A percentile compares a stretch with the other conserved stretches of the same genome.
These are phyloP conservation scores for Zygotorulaspora mrakii DNA, from an alignment of 1,139 yeast genomes.

Conservation along the genomic window DNA sequence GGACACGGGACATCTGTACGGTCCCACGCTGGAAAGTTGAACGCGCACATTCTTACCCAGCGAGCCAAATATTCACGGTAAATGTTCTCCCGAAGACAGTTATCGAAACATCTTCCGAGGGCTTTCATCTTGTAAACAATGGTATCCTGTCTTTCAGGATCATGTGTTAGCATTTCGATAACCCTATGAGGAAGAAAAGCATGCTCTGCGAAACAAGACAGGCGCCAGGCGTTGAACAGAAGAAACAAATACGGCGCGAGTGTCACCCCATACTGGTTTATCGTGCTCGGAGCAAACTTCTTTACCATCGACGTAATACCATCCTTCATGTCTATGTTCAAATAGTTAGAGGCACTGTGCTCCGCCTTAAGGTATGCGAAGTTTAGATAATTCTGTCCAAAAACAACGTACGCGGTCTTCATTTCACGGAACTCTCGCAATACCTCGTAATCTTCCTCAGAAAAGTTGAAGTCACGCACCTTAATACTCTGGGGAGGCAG, in stretches of 20 bases:
- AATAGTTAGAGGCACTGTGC: not conserved
- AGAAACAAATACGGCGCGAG: slow-evolving; percentile 1
- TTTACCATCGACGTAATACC: slow-evolving; percentile 4
- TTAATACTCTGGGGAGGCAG: not conserved
- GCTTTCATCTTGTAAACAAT: not conserved
- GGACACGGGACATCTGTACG: slow-evolving; percentile 2
- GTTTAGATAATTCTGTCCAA: slow-evolving; percentile 3
- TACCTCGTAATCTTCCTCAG: slow-evolving; percentile 1
- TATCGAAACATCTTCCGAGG: not conserved
- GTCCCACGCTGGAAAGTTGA: slow-evolving; percentile 3
- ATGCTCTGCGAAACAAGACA: not conserved
- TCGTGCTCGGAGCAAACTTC: slow-evolving; percentile 1
- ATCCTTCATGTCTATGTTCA: not conserved
- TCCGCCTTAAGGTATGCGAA: slow-evolving; percentile 1
- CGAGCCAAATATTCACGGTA: slow-evolving; percentile 3
- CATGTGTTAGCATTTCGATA: not conserved
- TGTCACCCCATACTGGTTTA: not conserved
- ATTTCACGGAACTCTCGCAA: not conserved
- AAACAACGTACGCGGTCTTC: slow-evolving; percentile 1
- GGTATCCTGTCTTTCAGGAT: not conserved
- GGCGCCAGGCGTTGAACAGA: not conserved
- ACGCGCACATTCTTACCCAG: slow-evolving; percentile 5
- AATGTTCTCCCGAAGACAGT: not conserved
- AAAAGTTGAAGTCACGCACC: slow-evolving; percentile 3
- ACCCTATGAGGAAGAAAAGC: not conserved